Conservation (phyloP, 345 rosid genomes). For the Arabidopsis suecica region DNA sequence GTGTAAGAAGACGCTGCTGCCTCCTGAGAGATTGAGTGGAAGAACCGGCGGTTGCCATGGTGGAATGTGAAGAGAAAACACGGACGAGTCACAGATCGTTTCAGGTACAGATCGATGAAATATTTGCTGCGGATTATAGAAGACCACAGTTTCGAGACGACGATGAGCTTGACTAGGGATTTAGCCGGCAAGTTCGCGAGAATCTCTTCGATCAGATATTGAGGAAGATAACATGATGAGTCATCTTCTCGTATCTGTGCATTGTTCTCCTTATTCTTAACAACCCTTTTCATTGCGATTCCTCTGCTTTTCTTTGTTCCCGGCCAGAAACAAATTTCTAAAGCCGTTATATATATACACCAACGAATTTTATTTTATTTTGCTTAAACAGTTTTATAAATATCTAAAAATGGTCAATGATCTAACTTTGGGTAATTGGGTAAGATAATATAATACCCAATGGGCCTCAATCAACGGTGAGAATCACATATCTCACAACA, state of each 20-base stretch:
- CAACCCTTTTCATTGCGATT: not conserved
- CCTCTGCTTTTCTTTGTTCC: too few relatives aligned
- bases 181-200: not conserved
- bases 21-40: too few relatives aligned
- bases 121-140: not conserved
- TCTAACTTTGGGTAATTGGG: too few relatives aligned
- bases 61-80: not conserved
- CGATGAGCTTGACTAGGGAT: not conserved
- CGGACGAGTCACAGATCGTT: not conserved
- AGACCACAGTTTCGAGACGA: not conserved
- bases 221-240: not conserved
- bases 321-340: too few relatives aligned
- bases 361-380: too few relatives aligned
- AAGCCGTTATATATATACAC: too few relatives aligned
- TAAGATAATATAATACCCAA: too few relatives aligned
- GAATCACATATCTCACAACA: too few relatives aligned
- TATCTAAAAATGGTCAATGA: too few relatives aligned
- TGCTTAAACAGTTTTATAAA: too few relatives aligned
- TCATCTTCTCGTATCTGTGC: not conserved
- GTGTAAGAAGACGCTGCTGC: too few relatives aligned
- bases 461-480: too few relatives aligned
- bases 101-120: not conserved
- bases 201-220: not conserved
- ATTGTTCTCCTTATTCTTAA: not conserved
- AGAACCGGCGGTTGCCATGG: not conserved